A percentile compares a stretch with the other conserved stretches of the same genome.
phyloP scores from a whole-genome alignment of 371 early-diverging fungal genomes.

The Mortierella sp. region DNA sequence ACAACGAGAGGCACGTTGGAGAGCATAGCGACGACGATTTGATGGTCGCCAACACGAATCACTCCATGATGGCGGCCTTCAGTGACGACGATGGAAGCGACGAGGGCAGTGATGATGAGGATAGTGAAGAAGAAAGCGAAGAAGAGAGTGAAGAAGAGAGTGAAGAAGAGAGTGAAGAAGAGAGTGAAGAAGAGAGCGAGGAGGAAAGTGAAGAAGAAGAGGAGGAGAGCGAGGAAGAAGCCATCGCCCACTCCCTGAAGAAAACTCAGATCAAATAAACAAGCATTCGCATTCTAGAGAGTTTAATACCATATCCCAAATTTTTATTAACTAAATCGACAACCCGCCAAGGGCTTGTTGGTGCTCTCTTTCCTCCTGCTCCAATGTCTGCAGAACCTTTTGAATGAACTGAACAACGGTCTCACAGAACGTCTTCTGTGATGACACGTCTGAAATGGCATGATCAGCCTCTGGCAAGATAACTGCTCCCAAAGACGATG shows the following conservation, averaged over 20 bases:
- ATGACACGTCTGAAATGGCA: slow-evolving; percentile 47
- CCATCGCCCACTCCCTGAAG: slow-evolving; percentile 28
- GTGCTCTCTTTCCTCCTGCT: slow-evolving; percentile 16
- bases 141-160: slow-evolving; percentile 54
- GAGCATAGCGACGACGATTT: slow-evolving; percentile 67
- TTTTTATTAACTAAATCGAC: slow-evolving; percentile 6
- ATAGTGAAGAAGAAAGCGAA: slow-evolving; percentile 53
- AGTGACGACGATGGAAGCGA: slow-evolving; percentile 59
- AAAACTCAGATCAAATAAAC: slow-evolving; percentile 33
- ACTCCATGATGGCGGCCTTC: slow-evolving; percentile 50
- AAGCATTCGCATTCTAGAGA: background rate
- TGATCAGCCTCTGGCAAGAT: slow-evolving; percentile 63
- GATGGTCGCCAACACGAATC: slow-evolving; percentile 68
- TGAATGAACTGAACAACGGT: slow-evolving; percentile 26
- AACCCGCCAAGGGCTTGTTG: slow-evolving; percentile 23
- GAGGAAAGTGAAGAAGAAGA: slow-evolving; percentile 35
- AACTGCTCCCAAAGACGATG: slow-evolving; percentile 56
- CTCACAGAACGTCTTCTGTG: slow-evolving; percentile 53
- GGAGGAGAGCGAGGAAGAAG: slow-evolving; percentile 22
- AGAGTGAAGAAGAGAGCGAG: slow-evolving; percentile 31
- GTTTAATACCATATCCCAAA: background rate
- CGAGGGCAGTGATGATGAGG: slow-evolving; percentile 37
- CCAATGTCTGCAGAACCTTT: slow-evolving; percentile 5
- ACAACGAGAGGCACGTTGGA: slow-evolving; percentile 59
- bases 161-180: slow-evolving; percentile 39